Base-by-base conservation (phyloP, 2,329 filamentous ascomycete genomes). In the Leptographium procerum region DNA sequence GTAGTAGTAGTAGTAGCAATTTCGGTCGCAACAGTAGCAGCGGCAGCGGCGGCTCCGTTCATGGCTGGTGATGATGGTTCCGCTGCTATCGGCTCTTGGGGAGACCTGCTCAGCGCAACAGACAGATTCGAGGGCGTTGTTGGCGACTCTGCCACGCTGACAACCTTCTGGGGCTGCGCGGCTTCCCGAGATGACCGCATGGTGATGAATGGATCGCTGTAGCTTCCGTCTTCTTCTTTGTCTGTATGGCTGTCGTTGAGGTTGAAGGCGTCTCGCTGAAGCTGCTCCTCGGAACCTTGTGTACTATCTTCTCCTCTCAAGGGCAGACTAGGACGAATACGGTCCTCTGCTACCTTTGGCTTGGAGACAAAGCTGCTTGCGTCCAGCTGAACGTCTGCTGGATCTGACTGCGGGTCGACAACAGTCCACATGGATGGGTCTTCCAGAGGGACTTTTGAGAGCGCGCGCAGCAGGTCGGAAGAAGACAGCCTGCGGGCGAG, bases 401-500 rank as follows among this genome's bases (percentile, higher is more conserved):
- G 14, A 40, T 61, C 62, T 1, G 64, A 26, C 43, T 64, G 58
- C 14, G 66, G 60, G 48, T 71, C 67, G 26, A 71, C 69, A 2
- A 69, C 65, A 6, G 68, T 71, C 70, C 70, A 72, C 19, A 61
- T 64, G 8, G 66, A 65, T 24, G 68, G 69, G 26, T 69, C 69
- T 47, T 72, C 70, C 14, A 72, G 56, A 6, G 70, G 69, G 45
- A 65, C 67, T 43, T 69, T 69, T n/a, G 70, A 68, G 10, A 72
- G 65, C 2, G 66, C 69, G 47, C 69, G 69, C 36, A 72, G 60
- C n/a, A 67, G 69, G 58, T 72, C 69, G 14, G 70, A 71, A 3
- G 70, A 72, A 3, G 70, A 72, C 9, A 72, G 66, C 53, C 69
- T 72, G 59, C 65, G 69, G 0, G 68, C 61, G 45, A 66, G 66